Evolutionary conservation across 768 basidiomycete genomes (phyloP), one percentile per base, ranked within the genome.

Genomic region (Pisolithus marmoratus): DNA sequence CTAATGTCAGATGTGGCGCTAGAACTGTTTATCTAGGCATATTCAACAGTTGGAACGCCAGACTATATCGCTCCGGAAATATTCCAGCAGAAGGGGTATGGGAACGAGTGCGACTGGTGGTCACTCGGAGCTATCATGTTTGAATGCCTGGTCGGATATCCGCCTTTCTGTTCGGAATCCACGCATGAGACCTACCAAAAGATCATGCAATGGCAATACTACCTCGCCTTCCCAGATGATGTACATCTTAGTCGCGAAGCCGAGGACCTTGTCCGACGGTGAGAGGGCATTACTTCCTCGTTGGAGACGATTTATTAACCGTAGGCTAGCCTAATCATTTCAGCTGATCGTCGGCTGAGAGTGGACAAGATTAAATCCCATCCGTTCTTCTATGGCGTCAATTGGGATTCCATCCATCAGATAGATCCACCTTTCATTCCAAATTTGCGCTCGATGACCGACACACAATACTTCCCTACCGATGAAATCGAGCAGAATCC

Each of bases 101-200:
- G 91, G 22, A 91, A 94, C 62, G 94, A 95, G 69, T 97, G 94
- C 63, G 96, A 99, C 69, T 98, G 94, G 94, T 99, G 96, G 96
- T 96, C 94, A 8, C 78, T 98, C 26, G 96, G 96, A 5, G 91
- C 94, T 17, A 97, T 98, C 74, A 94, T 92, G 88, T 99, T 96
- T 67, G 95, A 98, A 70, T 96, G 89, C 69, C 74, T 98, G 22
- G 91, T 98, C 58, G 96, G 96, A 50, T 98, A 96, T 69, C 93
- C 94, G 22, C 94, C 93, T 0, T 94, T 97, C 74, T 97, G 93
- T 69, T 92, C 85, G 3, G 94, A 98, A 67, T 89, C 88, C 48
- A 94, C 96, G 20, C 92, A 95, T 60, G 95, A 98, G 58, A 97
- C 94, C 22, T 99, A 99, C 69, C 85, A 94, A 63, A 98, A 97